These are phyloP conservation scores for Fusarium sp. DNA, from an alignment of 2,329 filamentous ascomycete species.

Conservation along the genomic window DNA sequence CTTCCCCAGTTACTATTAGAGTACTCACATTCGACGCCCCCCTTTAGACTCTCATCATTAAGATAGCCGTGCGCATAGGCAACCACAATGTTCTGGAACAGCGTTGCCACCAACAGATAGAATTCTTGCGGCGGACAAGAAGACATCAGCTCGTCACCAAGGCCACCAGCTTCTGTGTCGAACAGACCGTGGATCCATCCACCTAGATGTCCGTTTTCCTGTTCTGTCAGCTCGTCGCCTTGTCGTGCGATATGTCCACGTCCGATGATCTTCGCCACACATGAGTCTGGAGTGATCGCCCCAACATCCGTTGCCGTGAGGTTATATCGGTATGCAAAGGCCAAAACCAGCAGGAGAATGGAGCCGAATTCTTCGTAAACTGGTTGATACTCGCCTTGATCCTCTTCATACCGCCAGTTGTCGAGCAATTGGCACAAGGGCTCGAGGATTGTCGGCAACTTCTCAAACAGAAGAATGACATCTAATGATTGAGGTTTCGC, in stretches of 20 bases:
- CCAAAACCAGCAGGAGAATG: slow-evolving; percentile 78
- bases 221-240: slow-evolving; percentile 70
- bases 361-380: slow-evolving; percentile 89
- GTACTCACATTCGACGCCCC: slow-evolving; percentile 78
- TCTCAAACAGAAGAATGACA: slow-evolving; percentile 80
- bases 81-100: slow-evolving; percentile 80
- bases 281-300: slow-evolving; percentile 68
- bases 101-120: slow-evolving; percentile 79
- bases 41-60: slow-evolving; percentile 76
- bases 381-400: slow-evolving; percentile 85
- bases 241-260: slow-evolving; percentile 68
- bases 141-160: slow-evolving; percentile 84
- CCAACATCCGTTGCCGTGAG: slow-evolving; percentile 75
- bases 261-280: slow-evolving; percentile 74
- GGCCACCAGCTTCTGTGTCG: slow-evolving; percentile 76
- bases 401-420: slow-evolving; percentile 84
- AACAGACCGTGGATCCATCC: slow-evolving; percentile 85
- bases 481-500: slow-evolving; percentile 79
- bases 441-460: slow-evolving; percentile 74
- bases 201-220: slow-evolving; percentile 74
- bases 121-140: slow-evolving; percentile 87
- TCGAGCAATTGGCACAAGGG: slow-evolving; percentile 82
- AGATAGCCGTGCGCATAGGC: slow-evolving; percentile 75
- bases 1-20: accelerated
- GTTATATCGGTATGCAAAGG: slow-evolving; percentile 81